phyloP scores from a whole-genome alignment of 2,329 filamentous ascomycete species.

The Epichloe sylvatica region DNA sequence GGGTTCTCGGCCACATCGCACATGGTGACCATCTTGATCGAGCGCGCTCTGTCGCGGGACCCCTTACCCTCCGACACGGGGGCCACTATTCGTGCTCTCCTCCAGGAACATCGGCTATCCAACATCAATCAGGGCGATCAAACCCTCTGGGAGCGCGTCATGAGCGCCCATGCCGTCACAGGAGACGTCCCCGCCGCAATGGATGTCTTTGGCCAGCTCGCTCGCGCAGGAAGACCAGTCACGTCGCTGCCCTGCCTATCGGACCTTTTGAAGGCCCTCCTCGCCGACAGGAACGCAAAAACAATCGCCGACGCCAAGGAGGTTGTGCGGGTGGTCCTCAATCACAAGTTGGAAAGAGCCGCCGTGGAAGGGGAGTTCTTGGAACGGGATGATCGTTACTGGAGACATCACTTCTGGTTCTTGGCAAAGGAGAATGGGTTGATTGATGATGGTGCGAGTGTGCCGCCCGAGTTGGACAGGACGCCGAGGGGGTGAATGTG shows the following conservation, averaged over 20 bases:
- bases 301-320: conserved; percentile 16
- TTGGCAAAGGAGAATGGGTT: conserved; percentile 28
- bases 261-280: conserved; percentile 26
- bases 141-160: conserved; percentile 56
- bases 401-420: conserved; percentile 38
- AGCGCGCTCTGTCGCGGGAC: conserved; percentile 46
- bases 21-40: conserved; percentile 62
- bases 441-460: conserved; percentile 14
- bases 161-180: conserved; percentile 49
- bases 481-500: conserved; percentile 4
- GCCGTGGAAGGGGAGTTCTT: conserved; percentile 5
- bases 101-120: conserved; percentile 38
- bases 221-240: conserved; percentile 22
- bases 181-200: conserved; percentile 38
- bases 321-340: conserved; percentile 20
- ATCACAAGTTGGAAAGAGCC: conserved; percentile 14
- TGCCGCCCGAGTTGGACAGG: conserved; percentile 10
- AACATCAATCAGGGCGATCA: conserved; percentile 32
- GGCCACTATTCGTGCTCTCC: conserved; percentile 40
- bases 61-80: conserved; percentile 41
- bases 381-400: conserved; percentile 20
- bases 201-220: conserved; percentile 32
- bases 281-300: conserved; percentile 10
- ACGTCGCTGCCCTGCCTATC: conserved; percentile 30
- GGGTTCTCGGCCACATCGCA: conserved; percentile 43